Percentiles rank a stretch among this genome's conserved stretches.
Evolutionary conservation across 208 protist genomes (phyloP).

Genomic region (Crithidia sp.): DNA sequence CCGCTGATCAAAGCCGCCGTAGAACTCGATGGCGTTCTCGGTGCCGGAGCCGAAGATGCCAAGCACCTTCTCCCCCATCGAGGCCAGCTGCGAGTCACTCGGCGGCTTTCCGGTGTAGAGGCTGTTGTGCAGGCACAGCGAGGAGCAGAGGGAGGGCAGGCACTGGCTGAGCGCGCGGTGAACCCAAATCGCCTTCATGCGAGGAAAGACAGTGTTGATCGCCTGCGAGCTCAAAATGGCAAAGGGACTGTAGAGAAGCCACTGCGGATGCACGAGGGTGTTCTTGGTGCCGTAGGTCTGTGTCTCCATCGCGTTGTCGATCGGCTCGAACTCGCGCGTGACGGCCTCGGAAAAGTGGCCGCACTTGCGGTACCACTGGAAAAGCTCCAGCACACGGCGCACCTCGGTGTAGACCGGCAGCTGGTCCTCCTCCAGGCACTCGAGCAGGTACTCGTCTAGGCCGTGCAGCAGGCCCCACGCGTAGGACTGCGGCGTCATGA

Average conservation of each 20-base stretch:
- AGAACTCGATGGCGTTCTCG: slow-evolving; percentile 85
- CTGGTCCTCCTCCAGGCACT: slow-evolving; percentile 89
- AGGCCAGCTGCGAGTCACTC: slow-evolving; percentile 79
- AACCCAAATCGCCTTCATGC: slow-evolving; percentile 83
- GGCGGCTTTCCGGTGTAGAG: slow-evolving; percentile 90
- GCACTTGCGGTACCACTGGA: slow-evolving; percentile 89
- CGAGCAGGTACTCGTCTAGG: slow-evolving; percentile 89
- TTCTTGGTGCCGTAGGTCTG: slow-evolving; percentile 83
- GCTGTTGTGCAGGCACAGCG: slow-evolving; percentile 84
- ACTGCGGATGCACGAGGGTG: slow-evolving; percentile 59
- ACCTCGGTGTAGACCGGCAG: slow-evolving; percentile 72
- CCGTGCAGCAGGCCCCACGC: slow-evolving; percentile 90
- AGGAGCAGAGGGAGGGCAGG: slow-evolving; percentile 87
- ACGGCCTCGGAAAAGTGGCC: slow-evolving; percentile 84
- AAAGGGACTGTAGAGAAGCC: slow-evolving; percentile 88
- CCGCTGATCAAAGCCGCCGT: slow-evolving; percentile 75
- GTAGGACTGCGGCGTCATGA: slow-evolving; percentile 86
- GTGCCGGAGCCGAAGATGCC: slow-evolving; percentile 90
- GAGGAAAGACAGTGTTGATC: slow-evolving; percentile 73
- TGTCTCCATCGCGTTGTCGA: slow-evolving; percentile 83
- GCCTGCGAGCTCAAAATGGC: slow-evolving; percentile 76
- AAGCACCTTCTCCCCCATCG: slow-evolving; percentile 87
- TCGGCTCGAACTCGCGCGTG: slow-evolving; percentile 66
- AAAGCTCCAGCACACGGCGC: slow-evolving; percentile 73
- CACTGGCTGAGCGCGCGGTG: slow-evolving; percentile 88